Conservation (phyloP, 768 basidiomycete species). For the Naganishia antarctica region DNA sequence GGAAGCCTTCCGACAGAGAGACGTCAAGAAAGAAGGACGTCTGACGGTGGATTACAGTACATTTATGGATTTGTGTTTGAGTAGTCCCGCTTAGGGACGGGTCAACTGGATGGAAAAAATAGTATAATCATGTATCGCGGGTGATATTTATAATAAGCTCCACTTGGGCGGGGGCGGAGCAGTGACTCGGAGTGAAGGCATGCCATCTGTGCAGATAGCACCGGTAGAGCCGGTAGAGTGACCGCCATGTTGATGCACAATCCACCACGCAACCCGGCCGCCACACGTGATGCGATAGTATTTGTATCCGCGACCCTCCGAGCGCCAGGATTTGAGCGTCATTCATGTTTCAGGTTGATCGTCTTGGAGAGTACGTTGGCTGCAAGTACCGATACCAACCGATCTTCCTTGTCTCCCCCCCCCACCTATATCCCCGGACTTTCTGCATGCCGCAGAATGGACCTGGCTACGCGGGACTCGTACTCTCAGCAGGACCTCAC, state of each 20-base stretch:
- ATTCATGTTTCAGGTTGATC: conserved; percentile 1
- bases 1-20: conserved; percentile 45
- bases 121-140: too few relatives aligned
- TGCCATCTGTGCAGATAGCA: too few relatives aligned
- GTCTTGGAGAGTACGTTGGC: too few relatives aligned
- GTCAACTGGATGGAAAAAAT: too few relatives aligned
- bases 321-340: conserved; percentile 7
- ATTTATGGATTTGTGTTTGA: conserved; percentile 37
- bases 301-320: neutral
- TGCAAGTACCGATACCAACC: too few relatives aligned
- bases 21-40: conserved; percentile 37
- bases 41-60: conserved; percentile 47
- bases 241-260: neutral
- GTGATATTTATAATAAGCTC: too few relatives aligned
- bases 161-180: too few relatives aligned
- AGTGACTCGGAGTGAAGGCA: too few relatives aligned
- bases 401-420: too few relatives aligned
- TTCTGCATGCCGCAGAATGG: conserved; percentile 1
- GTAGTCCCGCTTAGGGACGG: neutral
- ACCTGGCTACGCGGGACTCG: neutral
- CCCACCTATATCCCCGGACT: too few relatives aligned
- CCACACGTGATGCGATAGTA: neutral
- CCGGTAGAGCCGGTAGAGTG: too few relatives aligned
- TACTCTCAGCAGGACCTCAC: conserved; percentile 14
- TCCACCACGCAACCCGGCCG: neutral